A percentile compares a stretch with the other conserved stretches of the same genome.
phyloP scores from a whole-genome alignment of 148 eudicot genomes.

The Suaeda aralocaspica region DNA sequence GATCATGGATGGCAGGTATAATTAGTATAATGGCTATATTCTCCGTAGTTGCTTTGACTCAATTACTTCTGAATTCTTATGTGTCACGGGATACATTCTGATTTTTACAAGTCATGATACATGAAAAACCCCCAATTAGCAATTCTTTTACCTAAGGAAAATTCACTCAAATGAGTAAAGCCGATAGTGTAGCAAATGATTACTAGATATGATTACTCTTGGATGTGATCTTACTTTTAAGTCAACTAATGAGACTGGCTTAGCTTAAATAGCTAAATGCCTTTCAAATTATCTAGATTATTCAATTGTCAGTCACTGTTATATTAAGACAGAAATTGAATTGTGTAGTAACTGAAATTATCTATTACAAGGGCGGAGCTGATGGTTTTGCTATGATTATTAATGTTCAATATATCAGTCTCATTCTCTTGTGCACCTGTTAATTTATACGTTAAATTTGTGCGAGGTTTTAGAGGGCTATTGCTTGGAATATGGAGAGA shows the following conservation, averaged over 20 bases:
- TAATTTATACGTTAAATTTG: background rate
- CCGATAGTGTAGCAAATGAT: background rate
- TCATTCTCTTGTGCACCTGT: background rate
- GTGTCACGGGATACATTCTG: background rate
- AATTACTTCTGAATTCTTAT: background rate
- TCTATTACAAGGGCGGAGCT: background rate
- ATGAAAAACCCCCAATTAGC: background rate
- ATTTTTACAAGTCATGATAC: background rate
- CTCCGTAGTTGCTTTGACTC: background rate
- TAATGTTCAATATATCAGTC: background rate
- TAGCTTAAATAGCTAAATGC: too few relatives aligned
- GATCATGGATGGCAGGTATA: constrained; percentile 99
- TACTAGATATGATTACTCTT: background rate
- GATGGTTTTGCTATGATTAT: background rate
- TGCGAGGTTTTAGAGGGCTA: constrained; percentile 64
- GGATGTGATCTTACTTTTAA: background rate
- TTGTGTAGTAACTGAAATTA: background rate
- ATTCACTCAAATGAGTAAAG: constrained; percentile 4
- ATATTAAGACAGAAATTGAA: background rate
- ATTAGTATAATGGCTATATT: background rate
- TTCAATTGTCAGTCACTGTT: too few relatives aligned
- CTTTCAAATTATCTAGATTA: too few relatives aligned
- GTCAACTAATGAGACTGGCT: background rate
- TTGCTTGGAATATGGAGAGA: constrained; percentile 96
- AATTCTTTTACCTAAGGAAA: background rate